Conservation (phyloP, 192 early-diverging fungal species). For the Helicostylum pulchrum region DNA sequence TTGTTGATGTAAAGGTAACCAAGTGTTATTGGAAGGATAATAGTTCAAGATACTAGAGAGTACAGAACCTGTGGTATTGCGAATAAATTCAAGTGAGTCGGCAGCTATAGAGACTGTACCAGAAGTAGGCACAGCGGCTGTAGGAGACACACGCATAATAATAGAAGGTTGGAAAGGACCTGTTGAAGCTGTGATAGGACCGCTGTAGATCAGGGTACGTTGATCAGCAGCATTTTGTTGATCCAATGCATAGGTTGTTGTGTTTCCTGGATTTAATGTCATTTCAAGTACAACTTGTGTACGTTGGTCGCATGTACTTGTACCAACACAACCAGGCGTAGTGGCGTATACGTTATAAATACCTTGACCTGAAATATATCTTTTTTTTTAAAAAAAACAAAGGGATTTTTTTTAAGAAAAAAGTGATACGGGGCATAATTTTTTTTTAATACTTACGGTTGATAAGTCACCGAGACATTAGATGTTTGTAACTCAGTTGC, state of each 20-base stretch:
- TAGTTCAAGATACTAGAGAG: constrained; percentile 29
- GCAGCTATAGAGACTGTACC: constrained; percentile 24
- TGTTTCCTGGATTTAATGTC: neutral
- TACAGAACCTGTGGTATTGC: neutral
- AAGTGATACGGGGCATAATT: neutral
- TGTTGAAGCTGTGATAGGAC: constrained; percentile 23
- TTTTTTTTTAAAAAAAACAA: neutral
- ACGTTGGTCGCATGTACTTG: constrained; percentile 25
- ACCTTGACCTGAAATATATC: constrained; percentile 24
- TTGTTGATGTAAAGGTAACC: constrained; percentile 24
- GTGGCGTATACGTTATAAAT: constrained; percentile 26
- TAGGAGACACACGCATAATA: constrained; percentile 9
- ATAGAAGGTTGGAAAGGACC: constrained; percentile 26
- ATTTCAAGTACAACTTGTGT: constrained; percentile 18
- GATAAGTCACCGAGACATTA: constrained; percentile 20
- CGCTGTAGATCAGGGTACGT: constrained; percentile 21
- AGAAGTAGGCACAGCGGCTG: constrained; percentile 19
- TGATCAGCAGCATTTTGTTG: constrained; percentile 17
- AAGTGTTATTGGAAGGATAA: constrained; percentile 3
- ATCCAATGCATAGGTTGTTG: constrained; percentile 6
- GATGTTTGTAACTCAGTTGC: constrained; percentile 13
- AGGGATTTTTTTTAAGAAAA: neutral
- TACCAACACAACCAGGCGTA: constrained; percentile 35
- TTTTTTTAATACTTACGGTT: constrained; percentile 10
- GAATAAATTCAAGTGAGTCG: constrained; percentile 28